Base-by-base conservation (phyloP, 306 rosid genomes). In the Vigna trinervia region DNA sequence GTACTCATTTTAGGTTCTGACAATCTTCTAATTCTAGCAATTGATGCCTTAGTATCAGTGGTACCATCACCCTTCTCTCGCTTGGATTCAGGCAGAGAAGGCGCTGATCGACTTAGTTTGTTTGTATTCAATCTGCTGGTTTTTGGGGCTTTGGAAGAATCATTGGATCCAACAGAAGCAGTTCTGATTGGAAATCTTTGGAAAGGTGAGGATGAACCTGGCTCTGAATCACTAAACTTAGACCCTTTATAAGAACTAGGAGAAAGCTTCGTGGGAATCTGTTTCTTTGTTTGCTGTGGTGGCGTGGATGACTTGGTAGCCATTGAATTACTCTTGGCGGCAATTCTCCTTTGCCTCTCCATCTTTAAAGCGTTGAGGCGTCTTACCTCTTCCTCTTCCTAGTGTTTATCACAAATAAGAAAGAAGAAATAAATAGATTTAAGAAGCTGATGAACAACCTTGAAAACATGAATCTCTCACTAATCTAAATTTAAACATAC, bases 281-380 rank as follows among this genome's bases (percentile, higher is more conserved):
- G 92, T 85, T 89, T 94, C 85, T 88, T 88, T 50, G 86, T 75
- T 72, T 65, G 88, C 50, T 81, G 88, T 36, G 92, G 82, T 66
- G 92, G 84, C 76, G 87, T 30, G 45, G 86, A 75, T 81, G 88
- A 77, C 46, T 83, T 82, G 43, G 87, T 76, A 46, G 85, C 56
- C 60, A 30, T 32, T 70, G 85, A 71, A 80, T 85, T 66, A 13
- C 90, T 91, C 89, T 93, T 87, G 52, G 96, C 88, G 67, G 97
- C 93, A 80, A 92, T 94, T 88, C 98, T 94, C 85, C 87, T 92
- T 80, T 94, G 93, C 85, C 98, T 90, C 85, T 92, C 88, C 45
- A 85, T 85, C 86, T 90, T 94, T 71, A 94, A 78, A 78, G 95
- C 88, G 34, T 94, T 92, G 14, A 92, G 65, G 19, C 98, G 90